These are phyloP conservation scores for Fonsecaea pugnacius DNA, from an alignment of 2,329 filamentous ascomycete species.

Conservation along the genomic window DNA sequence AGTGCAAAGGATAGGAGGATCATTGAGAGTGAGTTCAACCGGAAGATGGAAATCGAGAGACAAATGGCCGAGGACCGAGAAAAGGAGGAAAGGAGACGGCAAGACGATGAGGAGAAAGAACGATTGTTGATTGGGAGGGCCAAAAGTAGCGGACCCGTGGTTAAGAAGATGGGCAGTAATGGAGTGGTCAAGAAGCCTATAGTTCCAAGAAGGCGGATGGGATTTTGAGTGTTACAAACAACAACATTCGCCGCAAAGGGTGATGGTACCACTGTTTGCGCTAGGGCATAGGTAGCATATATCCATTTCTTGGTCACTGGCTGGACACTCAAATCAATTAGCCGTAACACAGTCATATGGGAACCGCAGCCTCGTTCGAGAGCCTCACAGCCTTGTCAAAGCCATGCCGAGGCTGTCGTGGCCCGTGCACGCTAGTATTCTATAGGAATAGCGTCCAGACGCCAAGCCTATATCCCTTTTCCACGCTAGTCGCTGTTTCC, in stretches of 20 bases:
- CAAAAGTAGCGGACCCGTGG: slow-evolving; percentile 30
- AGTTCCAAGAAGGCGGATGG: slow-evolving; percentile 35
- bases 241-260: too few relatives aligned
- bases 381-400: not conserved
- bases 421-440: slow-evolving; percentile 9
- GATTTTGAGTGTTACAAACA: slow-evolving; percentile 29
- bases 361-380: not conserved
- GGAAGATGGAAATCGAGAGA: slow-evolving; percentile 88
- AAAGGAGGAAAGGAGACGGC: slow-evolving; percentile 71
- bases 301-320: not conserved
- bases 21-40: slow-evolving; percentile 89
- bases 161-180: slow-evolving; percentile 38
- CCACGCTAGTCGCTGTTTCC: not conserved
- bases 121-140: slow-evolving; percentile 29
- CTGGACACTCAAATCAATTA: not conserved
- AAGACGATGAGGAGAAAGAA: slow-evolving; percentile 47
- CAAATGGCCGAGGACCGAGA: slow-evolving; percentile 88
- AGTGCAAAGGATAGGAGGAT: slow-evolving; percentile 82
- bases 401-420: not conserved
- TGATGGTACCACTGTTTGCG: not conserved
- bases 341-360: not conserved
- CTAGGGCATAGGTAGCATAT: not conserved
- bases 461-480: slow-evolving; percentile 15
- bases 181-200: slow-evolving; percentile 39
- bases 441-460: slow-evolving; percentile 5